Evolutionary conservation across 805 yeast genomes (phyloP), one percentile per base, ranked within the genome.

Genomic region (Danielia reshetovae): DNA sequence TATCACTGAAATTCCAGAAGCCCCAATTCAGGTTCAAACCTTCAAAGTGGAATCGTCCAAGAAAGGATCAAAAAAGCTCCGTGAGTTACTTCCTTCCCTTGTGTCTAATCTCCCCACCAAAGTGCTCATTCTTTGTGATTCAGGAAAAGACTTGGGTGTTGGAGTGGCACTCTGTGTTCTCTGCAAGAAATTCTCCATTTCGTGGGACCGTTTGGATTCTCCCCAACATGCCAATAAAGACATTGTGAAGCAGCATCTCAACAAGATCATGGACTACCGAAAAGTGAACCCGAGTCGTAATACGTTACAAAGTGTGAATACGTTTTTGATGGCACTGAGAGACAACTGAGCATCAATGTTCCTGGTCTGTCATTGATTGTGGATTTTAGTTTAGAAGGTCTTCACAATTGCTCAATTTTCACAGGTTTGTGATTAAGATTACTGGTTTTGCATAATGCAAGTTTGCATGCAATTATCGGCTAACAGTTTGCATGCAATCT

Each of bases 231-330:
- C 63, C 0, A 65, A 71, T 17, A 83, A 83, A 50, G 75, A 69
- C 18, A 54, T 65, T 7, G 70, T 84, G 11, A 71, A 77, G 36
- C 69, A 68, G 38, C 79, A 82, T 35, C 57, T 86, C 19, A 72
- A 77, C 2, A 54, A 54, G 29, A 47, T 86, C 3, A 63, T 72
- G 12, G 58, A 68, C 3, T 54, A 60, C 6, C 53, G 72, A n/a
- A 74, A 70, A 26, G 75, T 74, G 4, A 83, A 85, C 40, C 95
- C 95, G 0, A 79, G 88, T 36, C 64, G 96, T 32, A 79, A 85
- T 8, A 82, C 94, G 0, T 60, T 85, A 26, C 88, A 81, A 46
- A 73, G 89, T 18, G 77, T 84, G 2, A 82, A 85, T 42, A 57
- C 77, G 2, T 75, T 43, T 40, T 45, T 81, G 19, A 73, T 81